A percentile compares a stretch with the other conserved stretches of the same genome.
These are phyloP conservation scores for Termitomyces sp. DNA, from an alignment of 768 basidiomycete genomes.

Conservation along the genomic window DNA sequence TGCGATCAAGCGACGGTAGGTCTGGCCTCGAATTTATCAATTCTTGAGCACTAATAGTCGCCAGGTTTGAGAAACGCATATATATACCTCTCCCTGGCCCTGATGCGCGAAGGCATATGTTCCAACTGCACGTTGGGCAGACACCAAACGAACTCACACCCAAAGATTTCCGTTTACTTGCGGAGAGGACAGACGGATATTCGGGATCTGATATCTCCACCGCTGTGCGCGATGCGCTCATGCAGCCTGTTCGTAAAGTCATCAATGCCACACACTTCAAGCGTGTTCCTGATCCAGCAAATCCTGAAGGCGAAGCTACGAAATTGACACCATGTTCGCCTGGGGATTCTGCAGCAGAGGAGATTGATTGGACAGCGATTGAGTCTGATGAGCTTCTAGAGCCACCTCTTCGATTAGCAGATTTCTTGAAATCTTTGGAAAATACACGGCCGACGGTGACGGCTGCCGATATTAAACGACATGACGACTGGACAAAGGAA, in stretches of 20 bases:
- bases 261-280: conserved; percentile 96
- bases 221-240: conserved; percentile 92
- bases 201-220: conserved; percentile 95
- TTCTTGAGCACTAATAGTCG: background rate
- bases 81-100: conserved; percentile 95
- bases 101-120: conserved; percentile 92
- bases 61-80: conserved; percentile 94
- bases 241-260: conserved; percentile 98
- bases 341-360: conserved; percentile 79
- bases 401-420: conserved; percentile 71
- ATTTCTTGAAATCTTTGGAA: conserved; percentile 80
- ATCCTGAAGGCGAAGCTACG: conserved; percentile 21
- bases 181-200: conserved; percentile 88
- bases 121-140: conserved; percentile 91
- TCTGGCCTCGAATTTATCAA: conserved; percentile 2
- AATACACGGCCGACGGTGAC: conserved; percentile 87
- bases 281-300: conserved; percentile 33
- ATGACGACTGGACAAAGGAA: conserved; percentile 83
- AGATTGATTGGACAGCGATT: conserved; percentile 88
- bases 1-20: conserved; percentile 91
- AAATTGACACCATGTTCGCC: conserved; percentile 98
- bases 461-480: conserved; percentile 78
- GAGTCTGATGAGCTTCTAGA: conserved; percentile 88
- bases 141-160: conserved; percentile 83
- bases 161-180: conserved; percentile 79